Evolutionary conservation across 2,329 filamentous ascomycete species (phyloP).

Genomic region (Sclerotinia nivalis): DNA sequence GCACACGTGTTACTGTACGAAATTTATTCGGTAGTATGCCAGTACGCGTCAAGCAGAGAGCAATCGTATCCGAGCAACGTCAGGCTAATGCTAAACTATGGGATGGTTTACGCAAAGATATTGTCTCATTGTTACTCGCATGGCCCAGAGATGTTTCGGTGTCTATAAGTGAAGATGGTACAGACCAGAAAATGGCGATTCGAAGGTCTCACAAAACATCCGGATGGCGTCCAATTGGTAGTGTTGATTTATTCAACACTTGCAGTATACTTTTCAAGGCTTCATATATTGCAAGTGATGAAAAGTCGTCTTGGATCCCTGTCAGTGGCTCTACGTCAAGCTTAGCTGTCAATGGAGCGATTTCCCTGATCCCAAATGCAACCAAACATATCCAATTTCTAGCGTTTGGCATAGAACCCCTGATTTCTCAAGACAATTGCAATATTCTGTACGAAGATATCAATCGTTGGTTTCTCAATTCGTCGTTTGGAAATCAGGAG

Average conservation of each 20-base stretch:
- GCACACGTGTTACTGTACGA: slow-evolving; percentile 73
- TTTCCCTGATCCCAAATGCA: slow-evolving; percentile 70
- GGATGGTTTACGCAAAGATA: slow-evolving; percentile 44
- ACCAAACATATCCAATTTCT: slow-evolving; percentile 78
- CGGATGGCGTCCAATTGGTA: neutral
- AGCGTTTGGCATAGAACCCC: slow-evolving; percentile 70
- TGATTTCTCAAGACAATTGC: slow-evolving; percentile 55
- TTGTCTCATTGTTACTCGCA: slow-evolving; percentile 68
- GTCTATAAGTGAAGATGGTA: slow-evolving; percentile 53
- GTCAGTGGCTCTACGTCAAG: slow-evolving; percentile 64
- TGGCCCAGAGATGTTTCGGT: slow-evolving; percentile 62
- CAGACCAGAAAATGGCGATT: slow-evolving; percentile 33
- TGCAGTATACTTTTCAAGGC: slow-evolving; percentile 65
- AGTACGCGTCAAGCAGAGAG: slow-evolving; percentile 81
- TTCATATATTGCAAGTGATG: slow-evolving; percentile 56
- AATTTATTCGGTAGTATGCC: slow-evolving; percentile 90
- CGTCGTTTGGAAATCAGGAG: slow-evolving; percentile 70
- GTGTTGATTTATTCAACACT: slow-evolving; percentile 38
- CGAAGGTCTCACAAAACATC: slow-evolving; percentile 25
- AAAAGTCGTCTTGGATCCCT: slow-evolving; percentile 64
- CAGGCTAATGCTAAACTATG: slow-evolving; percentile 61
- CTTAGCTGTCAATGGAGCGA: slow-evolving; percentile 66
- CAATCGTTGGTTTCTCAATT: slow-evolving; percentile 74
- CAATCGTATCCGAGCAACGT: slow-evolving; percentile 52
- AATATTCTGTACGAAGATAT: slow-evolving; percentile 75